Evolutionary conservation across 1,139 yeast genomes (phyloP).

Genomic region (Candida frijolesensis): DNA sequence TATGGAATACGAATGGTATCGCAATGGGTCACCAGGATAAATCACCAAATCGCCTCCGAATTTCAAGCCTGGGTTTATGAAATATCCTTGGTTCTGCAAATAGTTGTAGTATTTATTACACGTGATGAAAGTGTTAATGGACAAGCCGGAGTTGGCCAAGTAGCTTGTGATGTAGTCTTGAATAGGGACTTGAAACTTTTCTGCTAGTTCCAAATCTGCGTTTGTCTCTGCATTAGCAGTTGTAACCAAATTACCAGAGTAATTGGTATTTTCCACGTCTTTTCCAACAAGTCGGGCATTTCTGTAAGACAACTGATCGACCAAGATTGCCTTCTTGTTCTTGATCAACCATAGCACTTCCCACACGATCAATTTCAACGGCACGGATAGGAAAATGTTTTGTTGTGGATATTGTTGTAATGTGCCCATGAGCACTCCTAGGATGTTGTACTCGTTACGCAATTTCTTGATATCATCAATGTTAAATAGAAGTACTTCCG

Average conservation of each 20-base stretch:
- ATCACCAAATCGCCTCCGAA: conserved; percentile 90
- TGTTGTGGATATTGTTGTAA: conserved; percentile 90
- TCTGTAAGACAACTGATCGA: conserved; percentile 27
- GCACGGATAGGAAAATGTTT: conserved; percentile 80
- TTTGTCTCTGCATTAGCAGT: conserved; percentile 12
- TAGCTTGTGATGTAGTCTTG: conserved; percentile 12
- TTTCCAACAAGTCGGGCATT: neutral
- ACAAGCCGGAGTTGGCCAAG: conserved; percentile 3
- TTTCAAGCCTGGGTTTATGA: conserved; percentile 78
- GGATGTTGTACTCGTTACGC: conserved; percentile 52
- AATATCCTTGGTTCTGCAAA: conserved; percentile 53
- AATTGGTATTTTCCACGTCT: neutral
- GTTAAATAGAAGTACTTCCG: conserved; percentile 51
- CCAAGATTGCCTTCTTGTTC: conserved; percentile 39
- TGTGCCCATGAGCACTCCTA: conserved; percentile 82
- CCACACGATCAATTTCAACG: conserved; percentile 70
- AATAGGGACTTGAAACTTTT: conserved; percentile 10
- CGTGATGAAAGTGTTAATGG: conserved; percentile 9
- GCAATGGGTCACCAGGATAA: conserved; percentile 92
- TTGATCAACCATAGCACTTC: conserved; percentile 71
- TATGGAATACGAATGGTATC: conserved; percentile 68
- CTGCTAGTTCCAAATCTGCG: conserved; percentile 11
- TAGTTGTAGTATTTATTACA: conserved; percentile 28
- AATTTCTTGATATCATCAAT: conserved; percentile 53
- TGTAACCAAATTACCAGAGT: conserved; percentile 11